phyloP scores from a whole-genome alignment of 805 yeast genomes.

The Monosporozyma unispora region DNA sequence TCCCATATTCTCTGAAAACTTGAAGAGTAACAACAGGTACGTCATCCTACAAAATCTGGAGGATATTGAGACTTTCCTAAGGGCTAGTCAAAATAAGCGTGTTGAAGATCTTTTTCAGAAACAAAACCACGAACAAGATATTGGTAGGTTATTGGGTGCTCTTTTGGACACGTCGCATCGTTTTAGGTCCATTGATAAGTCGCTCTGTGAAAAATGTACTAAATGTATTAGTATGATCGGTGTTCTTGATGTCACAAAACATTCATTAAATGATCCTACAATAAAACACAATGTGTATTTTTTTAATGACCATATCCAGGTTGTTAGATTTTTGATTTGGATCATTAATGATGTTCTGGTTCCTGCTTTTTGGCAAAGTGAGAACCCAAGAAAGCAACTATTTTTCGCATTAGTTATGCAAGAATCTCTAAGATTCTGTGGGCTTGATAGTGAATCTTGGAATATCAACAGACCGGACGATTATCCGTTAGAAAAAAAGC shows the following conservation, averaged over 20 bases:
- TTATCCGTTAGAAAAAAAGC: slow-evolving; percentile 24
- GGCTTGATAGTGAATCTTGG: slow-evolving; percentile 33
- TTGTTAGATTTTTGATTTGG: slow-evolving; percentile 51
- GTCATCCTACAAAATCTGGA: slow-evolving; percentile 64
- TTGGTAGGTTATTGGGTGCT: slow-evolving; percentile 41
- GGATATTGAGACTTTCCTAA: slow-evolving; percentile 49
- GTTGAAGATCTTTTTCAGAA: slow-evolving; percentile 37
- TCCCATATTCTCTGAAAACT: slow-evolving; percentile 21
- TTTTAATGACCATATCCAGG: slow-evolving; percentile 54
- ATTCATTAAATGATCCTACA: slow-evolving; percentile 32
- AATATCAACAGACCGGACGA: slow-evolving; percentile 20
- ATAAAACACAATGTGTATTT: slow-evolving; percentile 45
- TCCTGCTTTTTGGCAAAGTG: slow-evolving; percentile 82
- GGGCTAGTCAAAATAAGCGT: slow-evolving; percentile 38
- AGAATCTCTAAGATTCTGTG: slow-evolving; percentile 61
- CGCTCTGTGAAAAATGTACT: slow-evolving; percentile 53
- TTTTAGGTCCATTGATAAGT: slow-evolving; percentile 39
- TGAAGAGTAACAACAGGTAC: slow-evolving; percentile 33
- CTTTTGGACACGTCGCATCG: slow-evolving; percentile 49
- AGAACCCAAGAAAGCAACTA: slow-evolving; percentile 75
- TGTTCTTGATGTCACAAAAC: slow-evolving; percentile 55
- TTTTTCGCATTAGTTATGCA: slow-evolving; percentile 86
- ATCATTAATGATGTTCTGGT: slow-evolving; percentile 65
- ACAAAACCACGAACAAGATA: slow-evolving; percentile 20
- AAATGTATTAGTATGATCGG: slow-evolving; percentile 71